Evolutionary conservation across 768 basidiomycete species (phyloP), one percentile per base, ranked within the genome.

Genomic region (Tylopilus felleus): DNA sequence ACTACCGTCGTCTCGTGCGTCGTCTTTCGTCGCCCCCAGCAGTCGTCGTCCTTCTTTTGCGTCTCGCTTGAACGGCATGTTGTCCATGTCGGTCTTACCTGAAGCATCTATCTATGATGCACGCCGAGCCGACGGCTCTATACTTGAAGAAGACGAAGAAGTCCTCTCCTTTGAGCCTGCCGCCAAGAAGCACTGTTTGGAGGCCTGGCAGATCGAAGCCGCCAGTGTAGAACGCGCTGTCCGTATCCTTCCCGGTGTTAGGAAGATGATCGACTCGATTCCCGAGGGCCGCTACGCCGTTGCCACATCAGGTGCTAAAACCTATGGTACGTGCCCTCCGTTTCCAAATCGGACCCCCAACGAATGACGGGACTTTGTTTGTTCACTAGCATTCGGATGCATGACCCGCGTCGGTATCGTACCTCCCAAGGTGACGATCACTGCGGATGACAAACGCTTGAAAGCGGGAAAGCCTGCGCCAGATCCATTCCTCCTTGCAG

Each of bases 271-370:
- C 57, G 74, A 77, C 50, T 82, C 84, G 7, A 76, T 90, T 47
- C 86, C 87, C 5, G 70, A 74, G 49, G 84, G 80, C n/a, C 75
- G 75, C 39, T 89, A 83, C 63, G 86, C 85, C 19, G 84, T 89
- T 17, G 86, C 86, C 3, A 89, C 87, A 0, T 86, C 85, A 0
- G 86, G 85, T 5, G 86, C 87, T 4, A 84, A 81, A 67, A 87
- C 84, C 1, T 86, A 86, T 55, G 80, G 80, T 83, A 62, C 55
- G 78, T 68, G 7, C 22, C 47, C 44, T 22, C 44, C 13, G n/a
- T 57, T 55, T 50, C 9, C 8, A 36, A 14, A 36, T 33, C 16
- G 16, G 14, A 33, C 33, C n/a, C n/a, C n/a, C n/a, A 6, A 14
- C 29, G 33, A 33, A 33, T 33, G 17, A 17, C 5, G 7, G 7